A percentile compares a stretch with the other conserved stretches of the same genome.
These are phyloP conservation scores for Suhomyces anneliseae DNA, from an alignment of 1,139 yeast species.

Conservation along the genomic window DNA sequence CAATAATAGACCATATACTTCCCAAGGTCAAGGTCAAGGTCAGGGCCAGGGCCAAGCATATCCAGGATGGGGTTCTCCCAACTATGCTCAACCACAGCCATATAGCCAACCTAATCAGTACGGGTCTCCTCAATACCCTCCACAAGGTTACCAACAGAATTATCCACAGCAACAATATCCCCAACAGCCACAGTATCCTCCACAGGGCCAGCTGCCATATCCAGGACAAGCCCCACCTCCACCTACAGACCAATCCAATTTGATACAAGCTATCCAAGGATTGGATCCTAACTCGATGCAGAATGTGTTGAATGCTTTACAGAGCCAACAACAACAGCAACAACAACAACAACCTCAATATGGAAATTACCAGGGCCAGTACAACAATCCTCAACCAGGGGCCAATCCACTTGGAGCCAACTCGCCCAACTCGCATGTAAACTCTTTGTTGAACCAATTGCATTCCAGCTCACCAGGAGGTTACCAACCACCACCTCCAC, in stretches of 20 bases:
- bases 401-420: conserved; percentile 1
- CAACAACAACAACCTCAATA: conserved; percentile 18
- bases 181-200: conserved; percentile 15
- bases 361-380: conserved; percentile 3
- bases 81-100: conserved; percentile 13
- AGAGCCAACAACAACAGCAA: conserved; percentile 14
- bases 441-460: conserved; percentile 30
- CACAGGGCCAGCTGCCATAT: conserved; percentile 10
- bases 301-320: conserved; percentile 19
- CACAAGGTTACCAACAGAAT: conserved; percentile 14
- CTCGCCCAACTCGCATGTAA: conserved; percentile 26
- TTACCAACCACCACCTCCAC: conserved; percentile 14
- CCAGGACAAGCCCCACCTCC: conserved; percentile 9
- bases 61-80: not conserved
- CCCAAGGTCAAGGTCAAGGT: not conserved
- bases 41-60: not conserved
- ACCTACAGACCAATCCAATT: conserved; percentile 5
- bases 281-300: conserved; percentile 22
- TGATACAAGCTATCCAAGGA: conserved; percentile 21
- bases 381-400: conserved; percentile 6
- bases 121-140: conserved; percentile 3
- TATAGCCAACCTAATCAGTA: conserved; percentile 12
- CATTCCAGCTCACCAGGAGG: conserved; percentile 19
- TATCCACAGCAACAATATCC: conserved; percentile 22
- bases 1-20: not conserved